Conservation (phyloP, 768 basidiomycete genomes). For the Naganishia randhawae region DNA sequence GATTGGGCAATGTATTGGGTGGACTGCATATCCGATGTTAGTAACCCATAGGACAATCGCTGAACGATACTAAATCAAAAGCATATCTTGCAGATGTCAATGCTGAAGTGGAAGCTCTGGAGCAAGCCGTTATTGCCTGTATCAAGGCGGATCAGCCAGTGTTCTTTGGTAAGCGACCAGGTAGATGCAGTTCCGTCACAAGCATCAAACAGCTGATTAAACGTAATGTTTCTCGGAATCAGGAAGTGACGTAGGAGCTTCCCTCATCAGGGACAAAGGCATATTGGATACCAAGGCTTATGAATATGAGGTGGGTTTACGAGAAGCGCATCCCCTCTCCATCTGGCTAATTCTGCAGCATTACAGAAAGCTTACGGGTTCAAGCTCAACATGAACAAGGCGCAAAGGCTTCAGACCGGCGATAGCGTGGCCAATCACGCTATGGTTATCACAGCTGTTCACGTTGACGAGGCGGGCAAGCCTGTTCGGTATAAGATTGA, state of each 20-base stretch:
- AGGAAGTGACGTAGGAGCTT: constrained; percentile 83
- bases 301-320: constrained; percentile 61
- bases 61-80: not conserved
- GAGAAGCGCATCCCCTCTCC: not conserved
- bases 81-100: constrained; percentile 68
- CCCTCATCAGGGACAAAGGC: constrained; percentile 65
- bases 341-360: not conserved
- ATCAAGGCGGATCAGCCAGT: constrained; percentile 84
- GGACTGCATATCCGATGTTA: constrained; percentile 77
- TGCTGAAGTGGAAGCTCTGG: constrained; percentile 75
- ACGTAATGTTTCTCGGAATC: not conserved
- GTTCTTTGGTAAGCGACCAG: constrained; percentile 66
- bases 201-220: not conserved
- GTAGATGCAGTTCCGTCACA: no score
- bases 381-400: constrained; percentile 73
- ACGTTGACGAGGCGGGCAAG: constrained; percentile 69
- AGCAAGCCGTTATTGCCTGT: constrained; percentile 73
- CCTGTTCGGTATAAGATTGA: constrained; percentile 93
- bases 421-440: constrained; percentile 72
- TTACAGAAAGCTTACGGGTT: constrained; percentile 76
- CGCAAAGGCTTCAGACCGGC: constrained; percentile 59
- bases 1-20: constrained; percentile 88
- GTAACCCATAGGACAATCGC: constrained; percentile 41
- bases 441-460: constrained; percentile 87
- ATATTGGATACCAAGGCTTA: constrained; percentile 83